Evolutionary conservation across 148 eudicot genomes (phyloP), one percentile per base, ranked within the genome.

Genomic region (Fagopyrum tataricum): DNA sequence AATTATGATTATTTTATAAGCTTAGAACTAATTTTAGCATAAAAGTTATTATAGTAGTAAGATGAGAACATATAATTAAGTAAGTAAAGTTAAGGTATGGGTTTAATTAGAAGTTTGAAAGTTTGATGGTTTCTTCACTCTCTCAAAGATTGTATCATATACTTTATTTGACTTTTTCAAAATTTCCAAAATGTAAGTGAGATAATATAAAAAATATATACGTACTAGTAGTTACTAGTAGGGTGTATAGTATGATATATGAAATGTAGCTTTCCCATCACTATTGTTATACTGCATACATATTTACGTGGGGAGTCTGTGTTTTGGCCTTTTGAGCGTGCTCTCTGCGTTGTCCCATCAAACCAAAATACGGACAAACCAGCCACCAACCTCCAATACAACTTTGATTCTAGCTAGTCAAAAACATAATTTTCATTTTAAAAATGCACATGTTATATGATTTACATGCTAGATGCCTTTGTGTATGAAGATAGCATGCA

Each of bases 341-440:
- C 23, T 56, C 24, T 58, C 64, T 18, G 9, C 39, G 21, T 58
- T 37, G 64, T 21, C 64, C 64, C 64, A 58, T 58, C 64, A 23
- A 58, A 58, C 64, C 31, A 58, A 23, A 20, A 20, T 58, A 58
- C 64, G 37, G 39, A 58, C 64, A 58, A 58, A 23, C 11, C 2
- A 58, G 31, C 64, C 64, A 58, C 64, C 64, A 58, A 58, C 37
- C 64, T 58, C 64, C 23, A 17, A n/a, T 53, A 53, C 59, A 53
- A 31, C 59, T 9, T 13, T 21, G 4, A 21, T 58, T 1, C 51
- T 48, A 48, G 52, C 9, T 10, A 48, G 17, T 49, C 5, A 17
- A 49, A 31, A 31, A 1, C 37, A 31, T 49, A 49, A 49, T 49
- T 49, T 49, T 49, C 1, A 15, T 49, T 49, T 49, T 0, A 49